Evolutionary conservation across 2,329 filamentous ascomycete genomes (phyloP), one percentile per base, ranked within the genome.

Genomic region (Trichoderma asperellum): DNA sequence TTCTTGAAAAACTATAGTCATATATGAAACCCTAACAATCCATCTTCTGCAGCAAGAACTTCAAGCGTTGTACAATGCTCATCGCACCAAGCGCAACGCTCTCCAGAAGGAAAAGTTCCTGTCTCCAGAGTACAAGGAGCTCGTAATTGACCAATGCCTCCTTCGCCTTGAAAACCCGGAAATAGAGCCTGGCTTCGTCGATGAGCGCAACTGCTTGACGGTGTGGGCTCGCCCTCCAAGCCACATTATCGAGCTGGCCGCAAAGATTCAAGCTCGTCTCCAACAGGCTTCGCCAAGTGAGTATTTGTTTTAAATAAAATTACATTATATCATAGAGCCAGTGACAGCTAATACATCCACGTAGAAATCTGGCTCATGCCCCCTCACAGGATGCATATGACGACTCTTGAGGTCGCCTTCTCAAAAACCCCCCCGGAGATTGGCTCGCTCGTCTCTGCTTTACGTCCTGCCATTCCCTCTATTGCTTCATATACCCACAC

Each of bases 201-300:
- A 98, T 77, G 87, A 88, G 53, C 85, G 95, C 52, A 86, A 97
- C 75, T 96, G 94, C 77, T 84, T 97, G 12, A 92, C 94, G 0
- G 90, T 97, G 76, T 97, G 94, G 93, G 93, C 92, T 4, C 86
- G 94, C 7, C 95, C 95, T 18, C 92, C 94, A 0, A 81, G 87
- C 57, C 88, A 91, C 73, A 84, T 97, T 21, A 84, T 91, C 57
- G 81, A 85, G 24, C 81, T 98, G 70, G 88, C 95, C 2, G 80
- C 82, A 2, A 85, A 86, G 68, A 81, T 97, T 35, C 95, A 97
- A 79, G 79, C 84, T 61, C 85, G 88, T 74, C 82, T 96, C 59
- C 83, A 84, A 68, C 80, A 84, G 24, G 85, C 88, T 24, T 90
- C 90, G 16, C 92, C 93, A 43, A 87, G 93, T 96, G 82, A 78